Evolutionary conservation across 805 yeast species (phyloP).

Genomic region (Yamadazyma sp.): DNA sequence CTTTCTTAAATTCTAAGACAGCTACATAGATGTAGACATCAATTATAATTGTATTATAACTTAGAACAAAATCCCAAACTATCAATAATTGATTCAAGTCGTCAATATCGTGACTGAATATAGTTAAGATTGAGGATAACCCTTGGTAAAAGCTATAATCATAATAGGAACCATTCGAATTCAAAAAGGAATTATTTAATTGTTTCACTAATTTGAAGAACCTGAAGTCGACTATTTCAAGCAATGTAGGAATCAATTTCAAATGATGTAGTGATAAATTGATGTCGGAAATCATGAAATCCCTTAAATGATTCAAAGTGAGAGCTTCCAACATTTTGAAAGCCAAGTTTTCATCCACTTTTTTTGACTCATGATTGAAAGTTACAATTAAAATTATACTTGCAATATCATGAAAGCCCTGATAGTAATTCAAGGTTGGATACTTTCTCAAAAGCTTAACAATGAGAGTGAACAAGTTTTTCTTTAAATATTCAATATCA

Average conservation of each 20-base stretch:
- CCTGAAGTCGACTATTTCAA: conserved; percentile 46
- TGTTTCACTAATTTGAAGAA: conserved; percentile 43
- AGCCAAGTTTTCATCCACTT: conserved; percentile 26
- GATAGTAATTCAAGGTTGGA: conserved; percentile 74
- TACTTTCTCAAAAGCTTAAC: conserved; percentile 54
- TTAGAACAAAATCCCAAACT: conserved; percentile 69
- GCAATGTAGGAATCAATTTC: conserved; percentile 59
- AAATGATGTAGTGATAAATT: conserved; percentile 65
- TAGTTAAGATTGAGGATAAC: conserved; percentile 72
- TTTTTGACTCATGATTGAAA: conserved; percentile 15
- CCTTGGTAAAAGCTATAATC: conserved; percentile 63
- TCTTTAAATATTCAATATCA: conserved; percentile 34
- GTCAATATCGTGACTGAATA: conserved; percentile 51
- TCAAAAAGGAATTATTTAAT: conserved; percentile 40
- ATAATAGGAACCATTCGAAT: conserved; percentile 66
- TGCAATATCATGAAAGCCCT: conserved; percentile 90
- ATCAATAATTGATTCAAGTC: conserved; percentile 47
- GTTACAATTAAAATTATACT: conserved; percentile 60
- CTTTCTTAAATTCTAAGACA: conserved; percentile 45
- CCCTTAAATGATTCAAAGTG: conserved; percentile 66
- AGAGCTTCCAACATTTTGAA: conserved; percentile 51
- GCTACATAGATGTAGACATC: conserved; percentile 63
- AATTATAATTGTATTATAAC: conserved; percentile 51
- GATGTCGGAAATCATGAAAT: conserved; percentile 76
- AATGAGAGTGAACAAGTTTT: conserved; percentile 43